Conservation (phyloP, 73 alveolate genomes). For the Paramecium pentaurelia region DNA sequence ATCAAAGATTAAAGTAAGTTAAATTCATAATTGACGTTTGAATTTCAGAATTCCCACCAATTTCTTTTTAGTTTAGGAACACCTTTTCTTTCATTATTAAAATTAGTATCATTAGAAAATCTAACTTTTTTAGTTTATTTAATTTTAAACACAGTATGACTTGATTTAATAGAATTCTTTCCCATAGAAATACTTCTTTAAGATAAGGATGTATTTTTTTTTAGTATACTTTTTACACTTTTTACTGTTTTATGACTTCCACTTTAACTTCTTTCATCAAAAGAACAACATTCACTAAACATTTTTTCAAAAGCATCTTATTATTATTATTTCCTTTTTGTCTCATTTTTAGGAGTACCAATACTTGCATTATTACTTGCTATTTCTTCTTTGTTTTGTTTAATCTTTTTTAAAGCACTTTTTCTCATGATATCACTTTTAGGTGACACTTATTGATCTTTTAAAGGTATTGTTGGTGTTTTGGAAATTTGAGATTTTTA, state of each 20-base stretch:
- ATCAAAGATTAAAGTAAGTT: background rate
- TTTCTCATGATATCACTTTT: background rate
- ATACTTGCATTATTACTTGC: background rate
- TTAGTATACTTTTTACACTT: background rate
- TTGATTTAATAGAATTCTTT: background rate
- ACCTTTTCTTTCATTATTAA: slow-evolving; percentile 33
- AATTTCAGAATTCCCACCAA: background rate
- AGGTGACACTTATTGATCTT: background rate
- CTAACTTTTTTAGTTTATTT: slow-evolving; percentile 8
- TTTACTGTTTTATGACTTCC: background rate
- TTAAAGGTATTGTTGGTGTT: background rate
- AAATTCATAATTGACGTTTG: background rate
- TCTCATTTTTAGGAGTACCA: background rate
- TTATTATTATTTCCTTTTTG: background rate
- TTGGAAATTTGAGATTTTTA: background rate
- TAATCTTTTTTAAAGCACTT: background rate
- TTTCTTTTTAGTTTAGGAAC: background rate
- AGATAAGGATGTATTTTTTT: background rate
- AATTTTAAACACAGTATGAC: background rate
- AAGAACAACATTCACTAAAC: background rate
- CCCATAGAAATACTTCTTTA: background rate
- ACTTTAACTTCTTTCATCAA: background rate
- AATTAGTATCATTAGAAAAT: background rate
- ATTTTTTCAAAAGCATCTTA: background rate
- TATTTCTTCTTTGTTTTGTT: background rate